Conservation (phyloP, 495 filamentous ascomycete species). For the Elaphomyces granulatus region DNA sequence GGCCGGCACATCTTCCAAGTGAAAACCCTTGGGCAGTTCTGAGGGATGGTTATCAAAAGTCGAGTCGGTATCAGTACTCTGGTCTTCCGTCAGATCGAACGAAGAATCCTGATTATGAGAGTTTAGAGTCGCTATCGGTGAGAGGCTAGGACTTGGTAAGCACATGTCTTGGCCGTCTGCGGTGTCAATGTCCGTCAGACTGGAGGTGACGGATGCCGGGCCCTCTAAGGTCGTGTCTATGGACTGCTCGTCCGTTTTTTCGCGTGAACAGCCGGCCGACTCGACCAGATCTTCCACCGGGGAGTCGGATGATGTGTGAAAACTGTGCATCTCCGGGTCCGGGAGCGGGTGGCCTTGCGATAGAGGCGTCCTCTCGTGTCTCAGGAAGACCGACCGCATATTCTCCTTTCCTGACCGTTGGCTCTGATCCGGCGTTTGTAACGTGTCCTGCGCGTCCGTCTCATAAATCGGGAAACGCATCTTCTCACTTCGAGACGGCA, state of each 20-base stretch:
- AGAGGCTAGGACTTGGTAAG: conserved; percentile 86
- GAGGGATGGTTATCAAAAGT: conserved; percentile 27
- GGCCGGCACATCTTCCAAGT: conserved; percentile 8
- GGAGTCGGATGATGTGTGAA: conserved; percentile 3
- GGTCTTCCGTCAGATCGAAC: conserved; percentile 29
- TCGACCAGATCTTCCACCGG: conserved; percentile 8
- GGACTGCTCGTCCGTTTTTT: conserved; percentile 12
- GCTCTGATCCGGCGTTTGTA: background rate
- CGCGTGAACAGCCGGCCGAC: conserved; percentile 11
- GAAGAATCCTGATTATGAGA: conserved; percentile 34
- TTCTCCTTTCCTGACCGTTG: background rate
- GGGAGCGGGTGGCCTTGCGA: conserved; percentile 6
- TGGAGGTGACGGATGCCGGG: conserved; percentile 16
- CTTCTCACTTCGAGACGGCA: conserved; percentile 1
- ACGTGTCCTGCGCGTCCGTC: background rate
- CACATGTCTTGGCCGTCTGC: conserved; percentile 72
- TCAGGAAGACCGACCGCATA: background rate
- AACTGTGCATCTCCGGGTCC: conserved; percentile 4
- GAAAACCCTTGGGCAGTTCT: conserved; percentile 13
- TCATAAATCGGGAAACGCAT: background rate
- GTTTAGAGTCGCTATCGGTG: conserved; percentile 74
- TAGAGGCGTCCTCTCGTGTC: conserved; percentile 8
- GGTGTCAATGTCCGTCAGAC: conserved; percentile 33
- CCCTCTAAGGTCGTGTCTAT: conserved; percentile 13
- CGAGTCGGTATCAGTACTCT: conserved; percentile 32